Evolutionary conservation across 164 flowering plant genomes (phyloP), one percentile per base, ranked within the genome.

Genomic region (Warburgia ugandensis): DNA sequence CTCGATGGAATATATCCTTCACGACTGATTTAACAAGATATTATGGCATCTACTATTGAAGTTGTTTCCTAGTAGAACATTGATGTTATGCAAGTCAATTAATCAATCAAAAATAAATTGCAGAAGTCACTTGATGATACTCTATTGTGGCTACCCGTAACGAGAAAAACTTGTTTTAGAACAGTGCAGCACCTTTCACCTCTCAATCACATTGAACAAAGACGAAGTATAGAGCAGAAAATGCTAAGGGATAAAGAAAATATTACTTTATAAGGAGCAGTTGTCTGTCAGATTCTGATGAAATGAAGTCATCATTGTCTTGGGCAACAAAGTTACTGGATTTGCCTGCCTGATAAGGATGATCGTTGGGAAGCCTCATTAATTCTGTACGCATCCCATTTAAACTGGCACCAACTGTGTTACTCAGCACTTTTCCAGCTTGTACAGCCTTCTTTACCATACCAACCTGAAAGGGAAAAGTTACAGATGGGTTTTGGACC

Each of bases 271-370:
- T 77, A 6, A 89, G 79, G 64, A 85, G 92, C 71, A 75, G 10
- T 61, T 89, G 97, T 58, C 81, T 69, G 52, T 89, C 97, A 28
- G 97, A 77, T 64, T 89, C 94, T 44, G 94, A 89, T 55, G 77
- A 58, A 42, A 89, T 80, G 63, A 77, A 81, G 60, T 81, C 89
- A 65, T 85, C 91, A 67, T 78, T 72, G 22, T 73, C 72, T 50
- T 64, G 65, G 23, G 68, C 64, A 29, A 10, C 19, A 22, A n/a
- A n/a, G n/a, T n/a, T 77, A 81, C 26, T 65, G 73, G 55, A 67
- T 72, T n/a, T n/a, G 19, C 72, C 65, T 13, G 66, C 38, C 62
- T 77, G 76, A 41, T 70, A 66, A 48, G 79, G 6, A 62, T 50
- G 58, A 37, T 65, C 58, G 45, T 66, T 58, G 53, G 88, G 83